Evolutionary conservation across 1,284 basidiomycete genomes (phyloP).

Genomic region (Marasmius tenuissimus): DNA sequence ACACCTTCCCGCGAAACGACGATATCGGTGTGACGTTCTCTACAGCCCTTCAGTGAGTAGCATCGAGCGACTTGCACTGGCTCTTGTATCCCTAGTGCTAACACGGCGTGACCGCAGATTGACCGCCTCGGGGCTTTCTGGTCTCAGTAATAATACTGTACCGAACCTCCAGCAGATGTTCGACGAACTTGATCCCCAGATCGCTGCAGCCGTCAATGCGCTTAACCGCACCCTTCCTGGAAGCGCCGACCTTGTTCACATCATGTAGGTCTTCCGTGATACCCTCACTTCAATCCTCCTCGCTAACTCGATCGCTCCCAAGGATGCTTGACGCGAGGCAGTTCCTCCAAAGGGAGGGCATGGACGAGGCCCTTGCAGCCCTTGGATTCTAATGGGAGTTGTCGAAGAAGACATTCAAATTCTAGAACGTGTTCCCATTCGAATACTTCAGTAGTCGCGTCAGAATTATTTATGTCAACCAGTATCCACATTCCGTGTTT

Average conservation of each 20-base stretch:
- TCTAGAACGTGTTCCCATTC: not conserved
- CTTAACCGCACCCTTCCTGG: slow-evolving; percentile 30
- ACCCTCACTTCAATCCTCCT: not conserved
- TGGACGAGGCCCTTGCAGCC: slow-evolving; percentile 27
- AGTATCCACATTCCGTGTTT: not conserved
- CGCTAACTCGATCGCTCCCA: not conserved
- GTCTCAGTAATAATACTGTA: slow-evolving; percentile 22
- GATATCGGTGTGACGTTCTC: slow-evolving; percentile 29
- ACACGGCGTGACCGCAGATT: slow-evolving; percentile 16
- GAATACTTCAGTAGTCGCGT: not conserved
- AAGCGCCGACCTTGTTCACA: slow-evolving; percentile 24
- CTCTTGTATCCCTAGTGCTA: not conserved
- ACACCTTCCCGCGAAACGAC: slow-evolving; percentile 29
- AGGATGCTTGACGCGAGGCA: slow-evolving; percentile 35
- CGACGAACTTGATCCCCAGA: slow-evolving; percentile 26
- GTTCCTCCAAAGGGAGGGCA: slow-evolving; percentile 28
- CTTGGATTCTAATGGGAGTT: slow-evolving; percentile 26
- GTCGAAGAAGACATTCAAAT: not conserved
- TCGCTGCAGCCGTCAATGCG: slow-evolving; percentile 21
- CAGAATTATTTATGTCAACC: not conserved
- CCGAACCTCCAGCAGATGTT: slow-evolving; percentile 24
- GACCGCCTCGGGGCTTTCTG: slow-evolving; percentile 26
- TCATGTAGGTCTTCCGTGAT: slow-evolving; percentile 21
- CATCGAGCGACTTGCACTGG: not conserved
- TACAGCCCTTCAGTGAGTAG: slow-evolving; percentile 28